phyloP scores from a whole-genome alignment of 495 filamentous ascomycete genomes.

The Amniculicola lignicola region DNA sequence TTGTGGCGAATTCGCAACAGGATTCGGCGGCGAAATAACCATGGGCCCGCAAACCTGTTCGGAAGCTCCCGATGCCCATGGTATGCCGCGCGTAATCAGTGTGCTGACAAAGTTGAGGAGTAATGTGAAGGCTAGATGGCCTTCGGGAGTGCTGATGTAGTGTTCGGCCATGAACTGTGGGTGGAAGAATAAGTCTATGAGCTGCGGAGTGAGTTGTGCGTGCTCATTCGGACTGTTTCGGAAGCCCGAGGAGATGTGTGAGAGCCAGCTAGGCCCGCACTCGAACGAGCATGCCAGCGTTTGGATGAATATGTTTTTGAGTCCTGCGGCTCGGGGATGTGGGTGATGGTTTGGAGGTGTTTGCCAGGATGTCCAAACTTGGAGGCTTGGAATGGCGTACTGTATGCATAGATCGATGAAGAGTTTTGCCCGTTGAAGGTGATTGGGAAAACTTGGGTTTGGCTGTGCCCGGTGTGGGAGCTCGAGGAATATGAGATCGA shows the following conservation, averaged over 20 bases:
- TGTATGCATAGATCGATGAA: slow-evolving; percentile 32
- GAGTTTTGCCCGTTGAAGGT: slow-evolving; percentile 21
- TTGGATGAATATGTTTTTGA: slow-evolving; percentile 35
- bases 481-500: slow-evolving; percentile 34
- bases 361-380: slow-evolving; percentile 7
- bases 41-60: slow-evolving; percentile 18
- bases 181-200: slow-evolving; percentile 10
- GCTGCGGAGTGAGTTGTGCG: not conserved
- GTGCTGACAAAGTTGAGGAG: slow-evolving; percentile 6
- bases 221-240: not conserved
- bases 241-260: slow-evolving; percentile 25
- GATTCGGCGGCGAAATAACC: not conserved
- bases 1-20: not conserved
- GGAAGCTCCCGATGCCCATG: slow-evolving; percentile 17
- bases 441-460: slow-evolving; percentile 15
- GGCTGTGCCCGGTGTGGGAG: slow-evolving; percentile 15
- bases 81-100: slow-evolving; percentile 23
- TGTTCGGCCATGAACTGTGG: slow-evolving; percentile 5
- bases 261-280: slow-evolving; percentile 34
- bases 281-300: slow-evolving; percentile 36
- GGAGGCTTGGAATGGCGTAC: slow-evolving; percentile 2
- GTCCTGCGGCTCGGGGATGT: slow-evolving; percentile 28
- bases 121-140: not conserved
- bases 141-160: slow-evolving; percentile 3
- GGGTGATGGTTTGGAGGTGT: slow-evolving; percentile 1